Evolutionary conservation across 495 filamentous ascomycete genomes (phyloP), one percentile per base, ranked within the genome.

Genomic region (Penicillium diatomitis): DNA sequence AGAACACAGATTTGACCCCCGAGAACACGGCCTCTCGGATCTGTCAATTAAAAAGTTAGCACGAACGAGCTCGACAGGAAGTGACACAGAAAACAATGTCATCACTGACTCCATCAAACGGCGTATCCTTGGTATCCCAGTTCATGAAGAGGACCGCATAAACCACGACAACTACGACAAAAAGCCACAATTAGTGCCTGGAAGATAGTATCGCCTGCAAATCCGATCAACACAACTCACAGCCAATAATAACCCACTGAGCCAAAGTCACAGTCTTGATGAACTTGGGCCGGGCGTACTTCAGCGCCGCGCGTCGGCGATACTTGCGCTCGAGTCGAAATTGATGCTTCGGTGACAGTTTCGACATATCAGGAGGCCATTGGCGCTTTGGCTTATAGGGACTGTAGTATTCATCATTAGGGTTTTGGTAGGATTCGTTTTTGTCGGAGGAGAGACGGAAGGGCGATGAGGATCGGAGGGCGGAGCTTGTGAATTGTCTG

Each of bases 331-430:
- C 70, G 29, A 71, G 65, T 4, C 83, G 79, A 67, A 97, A 92
- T 63, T 96, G 86, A 56, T 97, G 83, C 61, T 86, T 89, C 10
- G 71, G 66, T 4, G 83, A 81, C 43, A 99, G 78, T 60, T 86
- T 84, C 43, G 70, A 69, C 74, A 97, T 89, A 65, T 96, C 88
- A 2, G 92, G 92, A 20, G 92, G 92, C 94, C 94, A 99, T 64
- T 80, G 67, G 50, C 83, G 85, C 64, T 90, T 88, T n/a, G 87
- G 84, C 62, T 80, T 82, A 76, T 85, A 90, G 2, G 71, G 78
- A 54, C 78, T 83, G 52, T 71, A 69, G 44, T 63, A 59, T 32
- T 48, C 60, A 28, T 60, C 57, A 32, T 64, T 50, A 34, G 49
- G 47, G 20, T 46, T 27, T 32, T 36, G 38, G 42, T 38, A 44